phyloP scores from a whole-genome alignment of 1,284 basidiomycete genomes.

The Clitocybe nebularis region DNA sequence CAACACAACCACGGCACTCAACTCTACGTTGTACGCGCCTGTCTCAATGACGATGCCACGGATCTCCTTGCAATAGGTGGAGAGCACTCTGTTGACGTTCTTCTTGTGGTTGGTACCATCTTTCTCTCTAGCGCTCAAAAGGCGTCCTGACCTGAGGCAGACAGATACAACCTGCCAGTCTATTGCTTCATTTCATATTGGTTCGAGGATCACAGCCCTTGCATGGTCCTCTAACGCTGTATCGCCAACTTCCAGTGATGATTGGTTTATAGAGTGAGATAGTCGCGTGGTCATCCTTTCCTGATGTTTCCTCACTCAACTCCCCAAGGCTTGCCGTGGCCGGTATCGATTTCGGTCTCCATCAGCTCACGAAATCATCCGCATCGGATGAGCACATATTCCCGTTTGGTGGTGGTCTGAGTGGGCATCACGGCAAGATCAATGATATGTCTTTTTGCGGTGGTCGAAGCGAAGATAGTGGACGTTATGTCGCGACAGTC shows the following conservation, averaged over 20 bases:
- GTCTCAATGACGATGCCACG: slow-evolving; percentile 55
- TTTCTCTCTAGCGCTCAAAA: slow-evolving; percentile 13
- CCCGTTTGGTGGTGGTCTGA: slow-evolving; percentile 71
- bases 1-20: slow-evolving; percentile 52
- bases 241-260: slow-evolving; percentile 59
- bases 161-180: slow-evolving; percentile 37
- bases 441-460: slow-evolving; percentile 77
- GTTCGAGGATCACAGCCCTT: slow-evolving; percentile 67
- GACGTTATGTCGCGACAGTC: slow-evolving; percentile 73
- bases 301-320: slow-evolving; percentile 7
- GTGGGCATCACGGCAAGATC: slow-evolving; percentile 69
- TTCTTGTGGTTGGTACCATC: slow-evolving; percentile 51
- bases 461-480: slow-evolving; percentile 58
- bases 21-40: slow-evolving; percentile 59
- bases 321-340: slow-evolving; percentile 59
- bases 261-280: slow-evolving; percentile 70
- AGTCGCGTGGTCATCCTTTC: not conserved
- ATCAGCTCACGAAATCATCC: slow-evolving; percentile 57
- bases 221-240: slow-evolving; percentile 70
- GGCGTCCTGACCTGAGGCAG: slow-evolving; percentile 21
- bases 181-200: slow-evolving; percentile 70
- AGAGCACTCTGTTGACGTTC: slow-evolving; percentile 64
- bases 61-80: slow-evolving; percentile 71
- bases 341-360: slow-evolving; percentile 62
- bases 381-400: slow-evolving; percentile 51